phyloP scores from a whole-genome alignment of 2,329 filamentous ascomycete genomes.

The Microdochium trichocladiopsis region DNA sequence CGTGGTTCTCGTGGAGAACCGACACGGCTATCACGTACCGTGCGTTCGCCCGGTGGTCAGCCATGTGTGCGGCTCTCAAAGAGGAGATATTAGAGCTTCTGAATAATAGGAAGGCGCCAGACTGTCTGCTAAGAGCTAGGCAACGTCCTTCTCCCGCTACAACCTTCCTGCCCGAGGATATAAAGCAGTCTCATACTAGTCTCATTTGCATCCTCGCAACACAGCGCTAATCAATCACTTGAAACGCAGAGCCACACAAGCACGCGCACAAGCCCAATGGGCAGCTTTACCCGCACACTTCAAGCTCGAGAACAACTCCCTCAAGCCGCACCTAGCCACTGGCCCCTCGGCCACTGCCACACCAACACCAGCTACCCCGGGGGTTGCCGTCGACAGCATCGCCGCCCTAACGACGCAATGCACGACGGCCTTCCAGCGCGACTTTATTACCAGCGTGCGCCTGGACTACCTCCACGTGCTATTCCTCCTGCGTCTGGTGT shows the following conservation, averaged over 20 bases:
- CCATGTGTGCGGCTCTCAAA: conserved; percentile 20
- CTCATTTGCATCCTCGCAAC: neutral
- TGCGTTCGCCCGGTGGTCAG: conserved; percentile 20
- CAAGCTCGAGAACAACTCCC: conserved; percentile 5
- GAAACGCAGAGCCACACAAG: conserved; percentile 6
- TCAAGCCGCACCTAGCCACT: neutral
- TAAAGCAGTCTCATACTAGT: too few species aligned
- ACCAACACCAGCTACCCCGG: neutral
- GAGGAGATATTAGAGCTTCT: conserved; percentile 23
- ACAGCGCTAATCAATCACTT: too few species aligned
- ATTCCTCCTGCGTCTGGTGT: conserved; percentile 18
- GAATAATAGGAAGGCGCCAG: conserved; percentile 8
- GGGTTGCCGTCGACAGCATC: neutral
- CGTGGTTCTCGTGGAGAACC: neutral
- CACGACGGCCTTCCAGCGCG: conserved; percentile 14
- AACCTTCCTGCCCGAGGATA: neutral
- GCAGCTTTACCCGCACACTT: conserved; percentile 14
- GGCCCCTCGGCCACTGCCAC: neutral
- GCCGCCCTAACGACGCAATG: neutral
- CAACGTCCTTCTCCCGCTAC: neutral
- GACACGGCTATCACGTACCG: conserved; percentile 3
- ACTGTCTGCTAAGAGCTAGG: conserved; percentile 1
- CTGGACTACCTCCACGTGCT: conserved; percentile 23
- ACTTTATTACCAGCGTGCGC: conserved; percentile 21
- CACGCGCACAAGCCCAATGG: conserved; percentile 13